Percentiles rank a stretch among this genome's conserved stretches.
phyloP scores from a whole-genome alignment of 2,329 filamentous ascomycete genomes.

The Septoria petroselini region DNA sequence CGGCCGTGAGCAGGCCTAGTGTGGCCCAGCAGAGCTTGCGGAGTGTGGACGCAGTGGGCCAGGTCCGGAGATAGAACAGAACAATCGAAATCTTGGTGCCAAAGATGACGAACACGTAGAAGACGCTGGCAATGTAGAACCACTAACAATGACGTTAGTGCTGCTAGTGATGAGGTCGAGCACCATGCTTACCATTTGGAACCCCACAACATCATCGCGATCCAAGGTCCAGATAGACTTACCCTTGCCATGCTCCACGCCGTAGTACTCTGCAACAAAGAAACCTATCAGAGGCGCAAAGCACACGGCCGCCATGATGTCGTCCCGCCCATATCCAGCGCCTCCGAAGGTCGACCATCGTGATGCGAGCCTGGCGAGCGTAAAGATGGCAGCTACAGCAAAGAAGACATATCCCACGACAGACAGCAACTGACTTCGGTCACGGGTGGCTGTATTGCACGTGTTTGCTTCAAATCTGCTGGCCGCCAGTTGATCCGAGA shows the following conservation, averaged over 20 bases:
- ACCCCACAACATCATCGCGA: not conserved
- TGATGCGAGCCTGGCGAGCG: conserved; percentile 4
- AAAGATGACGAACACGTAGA: conserved; percentile 16
- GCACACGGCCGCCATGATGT: conserved; percentile 8
- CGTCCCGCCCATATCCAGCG: conserved; percentile 12
- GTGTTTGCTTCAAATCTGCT: conserved; percentile 10
- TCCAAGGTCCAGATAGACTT: conserved; percentile 16
- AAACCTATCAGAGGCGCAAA: conserved; percentile 11
- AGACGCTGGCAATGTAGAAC: conserved; percentile 18
- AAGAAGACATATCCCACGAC: conserved; percentile 14
- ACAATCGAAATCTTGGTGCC: conserved; percentile 21
- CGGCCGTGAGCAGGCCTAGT: conserved; percentile 6
- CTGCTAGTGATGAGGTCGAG: not conserved
- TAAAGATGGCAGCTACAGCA: conserved; percentile 13
- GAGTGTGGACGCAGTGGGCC: conserved; percentile 7
- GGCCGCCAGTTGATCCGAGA: conserved; percentile 11
- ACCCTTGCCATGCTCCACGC: conserved; percentile 15
- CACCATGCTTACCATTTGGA: conserved; percentile 11
- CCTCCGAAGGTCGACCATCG: conserved; percentile 2
- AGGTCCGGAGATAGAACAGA: conserved; percentile 18
- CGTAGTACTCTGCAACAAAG: conserved; percentile 14
- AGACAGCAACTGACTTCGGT: conserved; percentile 9
- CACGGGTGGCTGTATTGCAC: conserved; percentile 7
- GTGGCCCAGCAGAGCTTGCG: conserved; percentile 12
- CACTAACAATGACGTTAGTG: conserved; percentile 12